Evolutionary conservation across 1,284 basidiomycete genomes (phyloP), one percentile per base, ranked within the genome.

Genomic region (Macrocybe sp.): DNA sequence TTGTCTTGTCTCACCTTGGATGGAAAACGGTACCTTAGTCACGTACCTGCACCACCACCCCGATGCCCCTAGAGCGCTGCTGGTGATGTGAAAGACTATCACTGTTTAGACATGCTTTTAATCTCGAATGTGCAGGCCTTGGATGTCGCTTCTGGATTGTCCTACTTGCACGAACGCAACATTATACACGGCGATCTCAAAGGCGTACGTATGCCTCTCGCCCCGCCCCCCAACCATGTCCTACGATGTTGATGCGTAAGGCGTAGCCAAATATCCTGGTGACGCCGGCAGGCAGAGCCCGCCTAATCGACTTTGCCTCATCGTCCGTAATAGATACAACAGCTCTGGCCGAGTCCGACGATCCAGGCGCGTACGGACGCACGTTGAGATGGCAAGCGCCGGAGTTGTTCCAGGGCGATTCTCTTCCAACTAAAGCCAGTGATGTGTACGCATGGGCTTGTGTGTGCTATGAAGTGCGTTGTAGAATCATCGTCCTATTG

Each of bases 261-360:
- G 10, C 41, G 3, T 11, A 42, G 41, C 10, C 41, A n/a, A 63
- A 63, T 41, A 59, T 64, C 37, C 59, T 64, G 12, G 53, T 64
- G 2, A 54, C 53, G 10, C 37, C 48, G 7, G 44, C 38, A 5
- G 57, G 57, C 30, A 48, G 55, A 7, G 61, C 59, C 35, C 60
- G 57, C 36, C 49, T 63, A 4, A 57, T 60, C 7, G 63, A 64
- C 38, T 64, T 64, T 46, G 63, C 61, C n/a, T 53, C 63, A 6
- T 59, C 61, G 11, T 46, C 50, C 6, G 44, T 58, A 8, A 44
- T 53, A 3, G 58, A 53, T 28, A 11, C 47, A 12, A 41, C 43
- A 30, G 43, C 47, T 3, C 8, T 10, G 2, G 41, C 42, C 29
- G 47, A 35, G 28, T 50, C 48, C 7, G 37, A 30, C 31, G 30